Conservation (phyloP, 345 rosid species). For the Rubroshorea leprosula region DNA sequence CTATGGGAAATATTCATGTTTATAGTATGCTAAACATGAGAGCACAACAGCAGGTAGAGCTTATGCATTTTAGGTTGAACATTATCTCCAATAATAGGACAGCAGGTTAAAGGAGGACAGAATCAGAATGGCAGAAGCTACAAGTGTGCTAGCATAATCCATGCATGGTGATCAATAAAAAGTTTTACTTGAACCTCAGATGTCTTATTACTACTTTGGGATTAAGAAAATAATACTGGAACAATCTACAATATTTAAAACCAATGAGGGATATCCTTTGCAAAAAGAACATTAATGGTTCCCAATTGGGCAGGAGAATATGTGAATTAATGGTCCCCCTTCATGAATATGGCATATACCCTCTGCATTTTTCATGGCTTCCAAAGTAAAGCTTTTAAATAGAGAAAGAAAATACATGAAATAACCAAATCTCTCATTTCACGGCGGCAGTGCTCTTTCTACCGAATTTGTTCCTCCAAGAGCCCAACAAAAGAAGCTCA, state of each 20-base stretch:
- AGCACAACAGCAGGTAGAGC: conserved; percentile 14
- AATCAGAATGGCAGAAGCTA: conserved; percentile 7
- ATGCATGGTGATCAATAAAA: conserved; percentile 7
- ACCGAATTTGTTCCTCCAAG: conserved; percentile 23
- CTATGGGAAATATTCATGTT: neutral
- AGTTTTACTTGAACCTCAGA: conserved; percentile 8
- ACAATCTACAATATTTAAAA: conserved; percentile 5
- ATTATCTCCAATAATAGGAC: conserved; percentile 10
- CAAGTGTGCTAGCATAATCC: conserved; percentile 4
- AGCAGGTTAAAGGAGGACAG: conserved; percentile 14
- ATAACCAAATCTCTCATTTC: conserved; percentile 17
- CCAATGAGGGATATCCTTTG: conserved; percentile 17
- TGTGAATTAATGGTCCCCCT: conserved; percentile 35
- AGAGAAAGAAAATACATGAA: conserved; percentile 25
- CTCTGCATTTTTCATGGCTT: conserved; percentile 18
- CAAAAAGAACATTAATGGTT: conserved; percentile 15
- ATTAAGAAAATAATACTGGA: conserved; percentile 9
- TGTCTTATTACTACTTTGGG: conserved; percentile 4
- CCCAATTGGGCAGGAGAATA: conserved; percentile 18
- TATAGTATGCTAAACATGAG: conserved; percentile 11
- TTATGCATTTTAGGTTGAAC: neutral
- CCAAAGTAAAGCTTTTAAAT: conserved; percentile 26
- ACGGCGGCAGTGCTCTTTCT: conserved; percentile 24
- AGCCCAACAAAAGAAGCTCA: conserved; percentile 23
- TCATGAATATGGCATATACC: conserved; percentile 30